These are phyloP conservation scores for Jaapia argillacea DNA, from an alignment of 768 basidiomycete genomes.

Conservation along the genomic window DNA sequence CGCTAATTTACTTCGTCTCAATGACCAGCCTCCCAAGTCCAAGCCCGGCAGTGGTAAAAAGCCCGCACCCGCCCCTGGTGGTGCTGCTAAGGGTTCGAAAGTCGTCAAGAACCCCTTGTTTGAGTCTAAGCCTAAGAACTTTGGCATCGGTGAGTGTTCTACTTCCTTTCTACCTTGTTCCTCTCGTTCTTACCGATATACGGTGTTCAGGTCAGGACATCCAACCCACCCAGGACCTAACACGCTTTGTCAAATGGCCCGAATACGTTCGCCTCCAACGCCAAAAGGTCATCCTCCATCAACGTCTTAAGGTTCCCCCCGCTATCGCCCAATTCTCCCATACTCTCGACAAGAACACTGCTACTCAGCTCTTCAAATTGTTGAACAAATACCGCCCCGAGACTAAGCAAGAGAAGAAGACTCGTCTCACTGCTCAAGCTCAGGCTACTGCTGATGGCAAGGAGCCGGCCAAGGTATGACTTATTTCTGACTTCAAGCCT, in stretches of 20 bases:
- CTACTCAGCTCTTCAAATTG: conserved; percentile 95
- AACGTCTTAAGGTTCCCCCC: conserved; percentile 96
- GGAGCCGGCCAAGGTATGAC: conserved; percentile 42
- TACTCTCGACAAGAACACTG: conserved; percentile 99
- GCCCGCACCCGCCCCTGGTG: conserved; percentile 77
- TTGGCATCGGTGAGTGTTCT: conserved; percentile 73
- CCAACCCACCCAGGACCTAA: conserved; percentile 81
- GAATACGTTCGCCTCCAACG: conserved; percentile 97
- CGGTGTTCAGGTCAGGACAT: conserved; percentile 77
- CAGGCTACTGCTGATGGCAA: conserved; percentile 76
- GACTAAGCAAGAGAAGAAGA: conserved; percentile 96
- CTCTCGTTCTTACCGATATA: not conserved
- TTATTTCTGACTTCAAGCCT: not conserved
- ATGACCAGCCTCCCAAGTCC: conserved; percentile 80
- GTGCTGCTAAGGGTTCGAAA: conserved; percentile 68
- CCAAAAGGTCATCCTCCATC: conserved; percentile 96
- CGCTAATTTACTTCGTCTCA: conserved; percentile 61
- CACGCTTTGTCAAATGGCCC: conserved; percentile 99
- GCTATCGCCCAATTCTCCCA: conserved; percentile 97
- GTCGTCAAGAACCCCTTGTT: conserved; percentile 92
- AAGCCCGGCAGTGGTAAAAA: conserved; percentile 71
- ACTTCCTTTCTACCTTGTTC: not conserved
- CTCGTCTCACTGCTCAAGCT: conserved; percentile 72
- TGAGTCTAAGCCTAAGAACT: conserved; percentile 84
- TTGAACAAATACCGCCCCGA: conserved; percentile 96